Percentiles rank a stretch among this genome's conserved stretches.
Conservation (phyloP, 169 alveolate species). For the Babesia ovis region DNA sequence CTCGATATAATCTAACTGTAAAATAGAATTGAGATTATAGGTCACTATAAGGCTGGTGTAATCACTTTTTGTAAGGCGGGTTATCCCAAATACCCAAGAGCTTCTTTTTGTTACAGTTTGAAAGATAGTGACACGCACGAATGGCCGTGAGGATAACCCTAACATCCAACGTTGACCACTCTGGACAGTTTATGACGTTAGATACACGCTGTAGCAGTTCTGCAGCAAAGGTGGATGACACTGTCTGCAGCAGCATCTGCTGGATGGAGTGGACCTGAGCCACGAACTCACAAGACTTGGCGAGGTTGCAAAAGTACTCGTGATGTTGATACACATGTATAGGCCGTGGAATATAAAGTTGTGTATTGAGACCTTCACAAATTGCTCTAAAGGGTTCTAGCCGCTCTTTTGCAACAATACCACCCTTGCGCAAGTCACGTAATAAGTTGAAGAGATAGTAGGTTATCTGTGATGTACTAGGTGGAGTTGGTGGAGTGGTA, state of each 20-base stretch:
- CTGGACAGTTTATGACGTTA: neutral
- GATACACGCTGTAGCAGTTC: neutral
- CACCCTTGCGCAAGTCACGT: neutral
- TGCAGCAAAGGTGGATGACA: conserved; percentile 3
- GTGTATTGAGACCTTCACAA: neutral
- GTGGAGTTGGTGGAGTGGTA: neutral
- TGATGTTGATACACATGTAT: conserved; percentile 27
- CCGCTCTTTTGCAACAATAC: neutral
- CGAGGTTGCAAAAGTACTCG: conserved; percentile 17
- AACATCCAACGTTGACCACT: neutral
- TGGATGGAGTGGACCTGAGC: conserved; percentile 7
- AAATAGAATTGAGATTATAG: neutral
- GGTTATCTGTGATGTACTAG: conserved; percentile 19
- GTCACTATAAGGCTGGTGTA: neutral
- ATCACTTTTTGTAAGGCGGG: conserved; percentile 10
- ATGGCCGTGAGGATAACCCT: conserved; percentile 3
- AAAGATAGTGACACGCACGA: conserved; percentile 7
- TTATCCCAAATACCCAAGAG: conserved; percentile 31
- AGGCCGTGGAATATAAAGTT: neutral
- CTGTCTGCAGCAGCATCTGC: conserved; percentile 19
- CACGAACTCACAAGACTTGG: conserved; percentile 5
- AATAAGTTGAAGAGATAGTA: conserved; percentile 33
- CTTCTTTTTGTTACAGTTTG: neutral
- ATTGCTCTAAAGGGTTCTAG: neutral
- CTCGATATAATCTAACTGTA: neutral